Conservation (phyloP, 192 early-diverging fungal genomes). For the Entomortierella chlamydospora region DNA sequence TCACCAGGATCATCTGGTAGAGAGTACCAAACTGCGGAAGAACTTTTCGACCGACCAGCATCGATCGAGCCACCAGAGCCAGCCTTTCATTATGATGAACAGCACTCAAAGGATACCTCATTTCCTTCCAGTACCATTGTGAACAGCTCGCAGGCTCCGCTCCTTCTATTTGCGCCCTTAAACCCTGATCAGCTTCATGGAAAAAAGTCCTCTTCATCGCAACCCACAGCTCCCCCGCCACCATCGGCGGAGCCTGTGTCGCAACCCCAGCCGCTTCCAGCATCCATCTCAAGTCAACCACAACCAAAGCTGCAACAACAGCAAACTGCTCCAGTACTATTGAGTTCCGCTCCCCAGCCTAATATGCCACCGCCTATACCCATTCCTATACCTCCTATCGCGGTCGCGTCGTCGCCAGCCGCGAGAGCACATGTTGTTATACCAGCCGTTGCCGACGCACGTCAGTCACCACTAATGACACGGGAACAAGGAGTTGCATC, state of each 20-base stretch:
- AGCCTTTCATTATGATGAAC: conserved; percentile 23
- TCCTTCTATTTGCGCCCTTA: conserved; percentile 44
- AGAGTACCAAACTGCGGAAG: conserved; percentile 49
- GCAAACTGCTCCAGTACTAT: neutral
- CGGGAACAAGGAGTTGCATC: conserved; percentile 4
- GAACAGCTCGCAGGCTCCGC: conserved; percentile 7
- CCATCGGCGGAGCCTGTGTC: conserved; percentile 4
- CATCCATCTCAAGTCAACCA: neutral
- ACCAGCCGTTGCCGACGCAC: conserved; percentile 2
- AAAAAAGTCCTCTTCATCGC: conserved; percentile 12
- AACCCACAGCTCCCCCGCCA: conserved; percentile 28
- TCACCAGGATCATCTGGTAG: conserved; percentile 23
- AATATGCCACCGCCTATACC: conserved; percentile 13
- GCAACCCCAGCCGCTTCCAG: conserved; percentile 6
- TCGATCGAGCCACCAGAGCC: conserved; percentile 26
- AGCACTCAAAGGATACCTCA: conserved; percentile 13
- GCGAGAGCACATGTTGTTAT: conserved; percentile 1
- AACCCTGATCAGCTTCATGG: conserved; percentile 39
- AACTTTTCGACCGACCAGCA: conserved; percentile 50
- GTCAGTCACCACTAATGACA: conserved; percentile 8
- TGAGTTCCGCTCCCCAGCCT: conserved; percentile 5
- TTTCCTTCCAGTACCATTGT: conserved; percentile 36
- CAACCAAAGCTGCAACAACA: neutral
- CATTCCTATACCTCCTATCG: conserved; percentile 18
- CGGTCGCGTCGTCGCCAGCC: conserved; percentile 12